A percentile compares a stretch with the other conserved stretches of the same genome.
Evolutionary conservation across 345 rosid genomes (phyloP).

Genomic region (Eucalyptus rudis): DNA sequence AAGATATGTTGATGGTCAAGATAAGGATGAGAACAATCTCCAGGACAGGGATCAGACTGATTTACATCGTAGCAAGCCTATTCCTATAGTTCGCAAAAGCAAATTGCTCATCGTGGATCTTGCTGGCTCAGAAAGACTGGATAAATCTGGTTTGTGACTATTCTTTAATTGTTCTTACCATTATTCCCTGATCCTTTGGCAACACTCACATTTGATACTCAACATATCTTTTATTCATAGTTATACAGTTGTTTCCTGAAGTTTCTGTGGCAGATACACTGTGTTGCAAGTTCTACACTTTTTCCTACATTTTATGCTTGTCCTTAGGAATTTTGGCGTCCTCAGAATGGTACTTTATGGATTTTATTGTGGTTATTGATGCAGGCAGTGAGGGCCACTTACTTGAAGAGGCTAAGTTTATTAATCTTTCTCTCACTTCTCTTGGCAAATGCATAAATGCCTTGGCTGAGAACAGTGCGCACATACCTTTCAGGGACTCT

Average conservation of each 20-base stretch:
- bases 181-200: not conserved
- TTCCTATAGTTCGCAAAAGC: slow-evolving; percentile 72
- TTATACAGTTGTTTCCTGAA: not conserved
- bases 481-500: slow-evolving; percentile 93
- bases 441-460: slow-evolving; percentile 97
- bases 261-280: not conserved
- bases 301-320: not conserved
- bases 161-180: not conserved
- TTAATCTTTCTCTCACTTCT: slow-evolving; percentile 84
- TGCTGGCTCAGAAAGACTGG: slow-evolving; percentile 93
- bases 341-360: not conserved
- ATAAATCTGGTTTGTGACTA: slow-evolving; percentile 67
- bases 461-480: slow-evolving; percentile 84
- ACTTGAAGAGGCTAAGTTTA: slow-evolving; percentile 93
- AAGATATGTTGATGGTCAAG: slow-evolving; percentile 37
- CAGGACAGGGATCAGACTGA: slow-evolving; percentile 12
- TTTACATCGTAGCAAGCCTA: slow-evolving; percentile 19
- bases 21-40: slow-evolving; percentile 15
- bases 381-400: slow-evolving; percentile 79
- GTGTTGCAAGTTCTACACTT: not conserved
- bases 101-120: slow-evolving; percentile 92
- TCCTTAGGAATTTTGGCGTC: not conserved
- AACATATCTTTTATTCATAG: not conserved
- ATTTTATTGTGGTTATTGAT: not conserved
- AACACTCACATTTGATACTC: not conserved